These are phyloP conservation scores for Wallacemonas rigidus DNA, from an alignment of 208 protist genomes.

Conservation along the genomic window DNA sequence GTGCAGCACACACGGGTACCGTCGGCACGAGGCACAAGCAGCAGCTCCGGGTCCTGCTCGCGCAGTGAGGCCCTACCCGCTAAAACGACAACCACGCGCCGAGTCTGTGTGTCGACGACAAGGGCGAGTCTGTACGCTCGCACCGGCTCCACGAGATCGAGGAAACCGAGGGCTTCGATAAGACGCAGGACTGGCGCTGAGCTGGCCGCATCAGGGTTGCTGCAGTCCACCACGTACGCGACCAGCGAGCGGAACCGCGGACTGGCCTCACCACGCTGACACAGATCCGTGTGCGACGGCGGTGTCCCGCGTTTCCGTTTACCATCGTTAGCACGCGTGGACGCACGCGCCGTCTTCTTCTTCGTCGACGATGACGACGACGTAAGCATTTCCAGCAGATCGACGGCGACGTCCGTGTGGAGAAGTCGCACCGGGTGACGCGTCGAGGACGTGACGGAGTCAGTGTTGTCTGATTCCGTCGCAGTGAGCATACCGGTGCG, in stretches of 20 bases:
- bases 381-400: slow-evolving; percentile 6
- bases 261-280: slow-evolving; percentile 1
- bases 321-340: too few species aligned
- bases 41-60: slow-evolving; percentile 64
- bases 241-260: not conserved
- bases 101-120: slow-evolving; percentile 32
- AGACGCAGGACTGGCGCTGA: slow-evolving; percentile 23
- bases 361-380: too few species aligned
- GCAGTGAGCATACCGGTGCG: not conserved
- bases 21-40: slow-evolving; percentile 20
- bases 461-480: not conserved
- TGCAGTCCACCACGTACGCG: slow-evolving; percentile 1
- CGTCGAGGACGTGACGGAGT: not conserved
- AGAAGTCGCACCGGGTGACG: not conserved
- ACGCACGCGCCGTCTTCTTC: too few species aligned
- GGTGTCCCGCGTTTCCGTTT: too few species aligned
- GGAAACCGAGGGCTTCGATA: slow-evolving; percentile 45
- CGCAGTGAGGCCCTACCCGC: slow-evolving; percentile 37
- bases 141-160: slow-evolving; percentile 31
- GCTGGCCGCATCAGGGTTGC: slow-evolving; percentile 7
- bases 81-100: slow-evolving; percentile 39
- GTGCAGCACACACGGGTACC: slow-evolving; percentile 29
- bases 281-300: not conserved
- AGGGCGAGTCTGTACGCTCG: slow-evolving; percentile 31
- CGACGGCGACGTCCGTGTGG: not conserved